Base-by-base conservation (phyloP, 192 early-diverging fungal species). In the Jimgerdemannia lactiflua region DNA sequence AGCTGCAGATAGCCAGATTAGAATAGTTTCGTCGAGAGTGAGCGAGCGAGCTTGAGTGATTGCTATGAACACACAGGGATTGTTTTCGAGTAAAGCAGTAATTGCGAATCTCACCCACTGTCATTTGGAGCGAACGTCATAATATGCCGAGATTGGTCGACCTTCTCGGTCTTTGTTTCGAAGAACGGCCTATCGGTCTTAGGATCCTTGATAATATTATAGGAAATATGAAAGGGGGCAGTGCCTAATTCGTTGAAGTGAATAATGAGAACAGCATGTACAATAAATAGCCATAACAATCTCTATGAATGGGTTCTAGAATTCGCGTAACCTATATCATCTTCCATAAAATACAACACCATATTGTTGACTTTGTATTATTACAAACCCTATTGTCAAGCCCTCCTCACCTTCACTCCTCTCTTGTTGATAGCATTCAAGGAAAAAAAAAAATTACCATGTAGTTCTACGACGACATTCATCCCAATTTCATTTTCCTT, bases 401-500 rank as follows among this genome's bases (percentile, higher is more conserved):
- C 29, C 29, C 1, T 29, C 29, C 29, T 29, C 29, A 29, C 29
- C 29, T 29, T 29, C 1, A 29, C 29, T 1, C 29, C 29, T 29
- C 29, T 29, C 29, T 1, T 0, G 29, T 29, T 29, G 29, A 29
- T 29, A 29, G 29, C 29, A 29, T 29, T 29, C 29, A 29, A 29
- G 29, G 1, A 29, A 29, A 29, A 29, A 29, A 29, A 29, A 29
- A 29, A 14, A 14, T 68, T 68, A 68, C 67, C 67, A 68, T 71
- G 54, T 39, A 83, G 75, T 39, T 79, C 81, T 3, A 68, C 67
- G 11, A 77, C 54, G 20, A 83, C 78, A 3, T 66, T 70, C 81
- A 79, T 83, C n/a, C 81, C 81, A 20, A 79, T 69, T 54, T 83
- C 81, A 71, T 71, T 79, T 39, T 74, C 78, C 8, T 70, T 65